These are phyloP conservation scores for Trifolium subterraneum DNA, from an alignment of 306 rosid genomes.

Conservation along the genomic window DNA sequence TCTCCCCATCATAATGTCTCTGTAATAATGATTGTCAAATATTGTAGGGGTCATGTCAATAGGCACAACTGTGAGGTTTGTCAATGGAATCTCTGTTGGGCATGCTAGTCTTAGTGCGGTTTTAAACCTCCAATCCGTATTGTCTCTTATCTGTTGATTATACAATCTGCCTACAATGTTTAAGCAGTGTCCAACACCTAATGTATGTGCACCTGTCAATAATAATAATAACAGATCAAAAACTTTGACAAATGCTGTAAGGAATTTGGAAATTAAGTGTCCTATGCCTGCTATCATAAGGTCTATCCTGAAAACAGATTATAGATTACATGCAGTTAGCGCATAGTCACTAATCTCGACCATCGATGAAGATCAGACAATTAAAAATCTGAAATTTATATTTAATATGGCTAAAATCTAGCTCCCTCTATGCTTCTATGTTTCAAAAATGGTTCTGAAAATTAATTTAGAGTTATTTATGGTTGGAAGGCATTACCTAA, in stretches of 20 bases:
- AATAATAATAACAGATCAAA: not conserved
- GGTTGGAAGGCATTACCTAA: conserved; percentile 40
- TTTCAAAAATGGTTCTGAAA: not conserved
- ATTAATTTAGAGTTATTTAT: conserved; percentile 25
- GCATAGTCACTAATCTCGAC: not conserved
- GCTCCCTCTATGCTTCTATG: too few species aligned
- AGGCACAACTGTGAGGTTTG: conserved; percentile 48
- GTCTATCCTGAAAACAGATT: too few species aligned
- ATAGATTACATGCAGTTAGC: not conserved
- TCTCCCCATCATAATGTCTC: conserved; percentile 41
- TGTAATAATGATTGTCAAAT: conserved; percentile 55
- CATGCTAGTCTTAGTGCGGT: conserved; percentile 40
- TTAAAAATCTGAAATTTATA: too few species aligned
- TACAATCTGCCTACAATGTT: conserved; percentile 51
- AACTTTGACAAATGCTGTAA: not conserved
- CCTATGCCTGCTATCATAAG: not conserved
- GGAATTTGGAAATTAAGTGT: not conserved
- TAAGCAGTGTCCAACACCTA: conserved; percentile 56
- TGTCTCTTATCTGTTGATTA: conserved; percentile 21
- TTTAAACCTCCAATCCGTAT: conserved; percentile 38
- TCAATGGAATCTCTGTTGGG: conserved; percentile 46
- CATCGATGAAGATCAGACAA: too few species aligned
- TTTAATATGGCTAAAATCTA: too few species aligned
- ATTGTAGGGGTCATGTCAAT: conserved; percentile 43
- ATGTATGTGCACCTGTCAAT: conserved; percentile 55